phyloP scores from a whole-genome alignment of 2,329 filamentous ascomycete species.

The Neofusicoccum sp. region DNA sequence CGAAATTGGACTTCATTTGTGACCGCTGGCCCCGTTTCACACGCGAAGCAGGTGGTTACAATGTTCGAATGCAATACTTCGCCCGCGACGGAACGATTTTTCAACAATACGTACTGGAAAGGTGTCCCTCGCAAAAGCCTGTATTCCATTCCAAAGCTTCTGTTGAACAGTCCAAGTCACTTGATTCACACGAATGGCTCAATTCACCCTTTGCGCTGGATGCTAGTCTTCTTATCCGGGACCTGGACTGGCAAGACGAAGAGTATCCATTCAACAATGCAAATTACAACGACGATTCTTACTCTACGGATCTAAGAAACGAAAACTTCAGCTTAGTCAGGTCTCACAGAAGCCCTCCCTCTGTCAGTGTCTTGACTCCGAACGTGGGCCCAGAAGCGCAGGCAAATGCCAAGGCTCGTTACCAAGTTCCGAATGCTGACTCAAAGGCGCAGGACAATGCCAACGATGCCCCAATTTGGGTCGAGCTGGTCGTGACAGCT shows the following conservation, averaged over 20 bases:
- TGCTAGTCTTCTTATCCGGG: neutral
- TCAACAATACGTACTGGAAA: neutral
- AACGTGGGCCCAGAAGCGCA: no score
- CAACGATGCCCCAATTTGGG: neutral
- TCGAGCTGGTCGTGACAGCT: neutral
- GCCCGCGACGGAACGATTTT: neutral
- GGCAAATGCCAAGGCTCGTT: no score
- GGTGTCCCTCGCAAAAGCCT: no score
- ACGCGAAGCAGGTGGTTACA: accelerated
- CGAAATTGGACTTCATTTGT: neutral
- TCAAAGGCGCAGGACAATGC: no score
- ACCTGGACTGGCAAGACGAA: neutral
- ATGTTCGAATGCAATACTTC: neutral
- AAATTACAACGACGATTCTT: no score
- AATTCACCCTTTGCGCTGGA: neutral
- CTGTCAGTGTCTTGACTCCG: neutral
- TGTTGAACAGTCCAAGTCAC: neutral
- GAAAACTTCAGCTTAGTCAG: neutral
- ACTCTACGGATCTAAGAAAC: neutral
- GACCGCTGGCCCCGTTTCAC: neutral
- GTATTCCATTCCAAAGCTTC: no score
- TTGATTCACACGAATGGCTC: no score
- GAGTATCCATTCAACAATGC: neutral
- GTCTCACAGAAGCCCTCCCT: neutral
- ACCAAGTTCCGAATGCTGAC: no score